Evolutionary conservation across 345 rosid species (phyloP), one percentile per base, ranked within the genome.

Genomic region (Bretschneidera sinensis): DNA sequence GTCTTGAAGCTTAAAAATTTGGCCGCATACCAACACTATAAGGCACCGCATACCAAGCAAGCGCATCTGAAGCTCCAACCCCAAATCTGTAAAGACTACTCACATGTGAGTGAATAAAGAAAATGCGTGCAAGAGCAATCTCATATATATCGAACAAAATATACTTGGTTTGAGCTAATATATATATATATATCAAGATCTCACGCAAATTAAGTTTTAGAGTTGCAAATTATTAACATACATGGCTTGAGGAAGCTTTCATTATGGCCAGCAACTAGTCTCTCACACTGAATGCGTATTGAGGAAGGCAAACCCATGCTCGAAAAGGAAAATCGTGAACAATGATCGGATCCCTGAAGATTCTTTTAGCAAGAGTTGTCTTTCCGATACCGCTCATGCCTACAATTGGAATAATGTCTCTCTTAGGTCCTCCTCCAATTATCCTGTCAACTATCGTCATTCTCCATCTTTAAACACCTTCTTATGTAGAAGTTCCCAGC

Each of bases 341-440:
- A 23, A 61, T 52, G 25, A 20, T 54, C 23, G 21, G 62, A 20
- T 61, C 28, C 59, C 64, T 43, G 22, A 67, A 71, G 10, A 76
- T 68, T 17, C 21, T 63, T 17, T 62, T 63, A 52, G 69, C 76
- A 24, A 76, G n/a, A n/a, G n/a, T n/a, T n/a, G n/a, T n/a, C n/a
- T n/a, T n/a, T n/a, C n/a, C n/a, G n/a, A n/a, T n/a, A n/a, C n/a
- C n/a, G n/a, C n/a, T n/a, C 73, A 68, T 71, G 25, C 79, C 76
- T 2, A 71, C 62, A 24, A 76, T 57, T 23, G 79, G 67, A 60
- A 71, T 43, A 6, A 76, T 53, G 5, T 64, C 54, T 17, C 76
- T 58, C 20, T 58, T 65, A 5, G 66, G 63, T 53, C 51, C 72
- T 17, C 53, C 61, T 18, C 43, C 57, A 9, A 45, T 49, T 31